These are phyloP conservation scores for Lactarius hatsudake DNA, from an alignment of 768 basidiomycete genomes.

Conservation along the genomic window DNA sequence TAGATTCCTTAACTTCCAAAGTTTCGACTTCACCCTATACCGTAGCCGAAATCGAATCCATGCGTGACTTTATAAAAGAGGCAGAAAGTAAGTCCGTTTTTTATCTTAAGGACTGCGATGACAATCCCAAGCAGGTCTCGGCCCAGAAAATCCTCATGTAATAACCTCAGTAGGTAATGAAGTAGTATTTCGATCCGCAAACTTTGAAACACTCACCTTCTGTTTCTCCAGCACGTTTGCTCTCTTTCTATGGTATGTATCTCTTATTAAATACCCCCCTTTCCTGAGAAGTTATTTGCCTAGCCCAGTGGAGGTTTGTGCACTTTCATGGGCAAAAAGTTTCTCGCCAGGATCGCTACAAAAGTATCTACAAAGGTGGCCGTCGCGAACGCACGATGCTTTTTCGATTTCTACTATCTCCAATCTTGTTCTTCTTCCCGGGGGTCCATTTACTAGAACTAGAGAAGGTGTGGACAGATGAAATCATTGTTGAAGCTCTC, in stretches of 20 bases:
- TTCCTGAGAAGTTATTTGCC: neutral
- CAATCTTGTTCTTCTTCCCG: constrained; percentile 16
- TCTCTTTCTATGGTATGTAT: constrained; percentile 8
- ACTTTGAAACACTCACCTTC: neutral
- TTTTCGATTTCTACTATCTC: too few relatives aligned
- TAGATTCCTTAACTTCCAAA: constrained; percentile 18
- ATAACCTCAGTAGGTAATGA: neutral
- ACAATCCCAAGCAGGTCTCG: neutral
- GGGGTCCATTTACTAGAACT: constrained; percentile 20
- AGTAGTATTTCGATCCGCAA: neutral
- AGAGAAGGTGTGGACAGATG: constrained; percentile 14
- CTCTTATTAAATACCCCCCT: neutral
- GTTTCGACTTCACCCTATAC: constrained; percentile 16
- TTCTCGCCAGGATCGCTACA: constrained; percentile 8
- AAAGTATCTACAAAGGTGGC: constrained; percentile 4
- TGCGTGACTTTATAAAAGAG: constrained; percentile 8
- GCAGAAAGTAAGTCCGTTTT: neutral
- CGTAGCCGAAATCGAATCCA: constrained; percentile 7
- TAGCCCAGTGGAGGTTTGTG: constrained; percentile 11
- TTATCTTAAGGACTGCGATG: neutral
- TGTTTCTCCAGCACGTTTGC: constrained; percentile 7
- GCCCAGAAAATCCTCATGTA: neutral
- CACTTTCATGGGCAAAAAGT: constrained; percentile 20
- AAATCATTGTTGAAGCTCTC: constrained; percentile 9
- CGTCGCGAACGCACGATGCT: constrained; percentile 4